These are phyloP conservation scores for Ophiostoma australiae DNA, from an alignment of 2,329 filamentous ascomycete species.

Conservation along the genomic window DNA sequence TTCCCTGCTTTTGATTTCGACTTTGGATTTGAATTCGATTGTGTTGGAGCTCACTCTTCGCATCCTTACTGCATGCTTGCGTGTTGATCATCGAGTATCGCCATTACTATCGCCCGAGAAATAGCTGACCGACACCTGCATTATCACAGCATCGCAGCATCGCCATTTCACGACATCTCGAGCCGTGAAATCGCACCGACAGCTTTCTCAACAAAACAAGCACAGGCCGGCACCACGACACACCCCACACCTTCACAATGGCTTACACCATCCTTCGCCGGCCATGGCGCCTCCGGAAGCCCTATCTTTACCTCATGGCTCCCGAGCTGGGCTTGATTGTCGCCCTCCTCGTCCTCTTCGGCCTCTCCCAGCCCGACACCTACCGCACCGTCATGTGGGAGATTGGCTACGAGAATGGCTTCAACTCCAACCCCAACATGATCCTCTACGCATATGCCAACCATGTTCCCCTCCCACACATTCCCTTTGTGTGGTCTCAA, in stretches of 20 bases:
- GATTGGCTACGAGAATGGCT: slow-evolving; percentile 63
- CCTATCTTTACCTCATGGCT: slow-evolving; percentile 59
- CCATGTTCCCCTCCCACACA: slow-evolving; percentile 54
- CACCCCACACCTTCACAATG: slow-evolving; percentile 31
- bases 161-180: neutral
- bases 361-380: slow-evolving; percentile 66
- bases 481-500: slow-evolving; percentile 68
- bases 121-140: neutral
- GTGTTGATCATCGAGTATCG: neutral
- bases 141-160: neutral
- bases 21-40: neutral
- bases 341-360: slow-evolving; percentile 63
- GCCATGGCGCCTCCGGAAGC: slow-evolving; percentile 53
- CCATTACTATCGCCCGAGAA: neutral
- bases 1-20: neutral
- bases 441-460: slow-evolving; percentile 71
- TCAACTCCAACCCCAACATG: slow-evolving; percentile 68
- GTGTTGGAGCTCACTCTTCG: neutral
- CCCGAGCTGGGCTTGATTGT: slow-evolving; percentile 63
- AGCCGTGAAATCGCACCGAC: neutral
- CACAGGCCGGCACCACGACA: neutral
- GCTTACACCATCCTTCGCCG: slow-evolving; percentile 55
- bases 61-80: neutral
- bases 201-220: neutral
- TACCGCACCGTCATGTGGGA: slow-evolving; percentile 69